phyloP scores from a whole-genome alignment of 805 yeast species.

The Ogataea nitratoaversa region DNA sequence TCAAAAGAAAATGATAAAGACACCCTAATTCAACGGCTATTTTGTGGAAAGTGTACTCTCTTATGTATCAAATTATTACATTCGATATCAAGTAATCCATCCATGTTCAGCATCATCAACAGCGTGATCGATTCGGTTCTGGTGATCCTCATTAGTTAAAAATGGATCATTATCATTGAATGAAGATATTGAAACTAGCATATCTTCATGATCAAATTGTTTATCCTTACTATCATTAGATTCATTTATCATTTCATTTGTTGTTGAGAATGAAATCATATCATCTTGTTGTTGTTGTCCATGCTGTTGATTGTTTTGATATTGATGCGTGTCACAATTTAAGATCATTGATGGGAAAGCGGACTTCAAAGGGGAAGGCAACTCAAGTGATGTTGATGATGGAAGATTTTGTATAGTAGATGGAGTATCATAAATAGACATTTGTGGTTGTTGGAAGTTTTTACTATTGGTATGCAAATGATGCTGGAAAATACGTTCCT shows the following conservation, averaged over 20 bases:
- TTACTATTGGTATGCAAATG: too few species aligned
- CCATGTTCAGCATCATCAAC: not conserved
- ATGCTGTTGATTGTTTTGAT: too few species aligned
- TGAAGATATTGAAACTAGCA: not conserved
- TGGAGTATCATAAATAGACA: not conserved
- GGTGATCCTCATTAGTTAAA: not conserved
- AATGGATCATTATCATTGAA: not conserved
- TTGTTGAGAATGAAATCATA: not conserved
- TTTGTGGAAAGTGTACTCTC: too few species aligned
- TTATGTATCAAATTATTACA: too few species aligned
- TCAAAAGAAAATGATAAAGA: too few species aligned
- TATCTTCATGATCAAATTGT: not conserved
- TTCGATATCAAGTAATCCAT: too few species aligned
- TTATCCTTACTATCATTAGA: too few species aligned
- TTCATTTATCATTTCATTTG: too few species aligned
- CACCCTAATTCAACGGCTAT: too few species aligned
- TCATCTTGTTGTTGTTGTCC: too few species aligned
- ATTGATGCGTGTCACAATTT: too few species aligned
- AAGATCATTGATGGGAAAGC: not conserved
- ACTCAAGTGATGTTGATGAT: not conserved
- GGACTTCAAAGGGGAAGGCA: not conserved
- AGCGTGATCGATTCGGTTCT: not conserved
- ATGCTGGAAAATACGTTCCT: too few species aligned
- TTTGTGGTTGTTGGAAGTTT: not conserved
- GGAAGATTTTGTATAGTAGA: not conserved